phyloP scores from a whole-genome alignment of 305 asterid species.

The Stenogyne calaminthoides region DNA sequence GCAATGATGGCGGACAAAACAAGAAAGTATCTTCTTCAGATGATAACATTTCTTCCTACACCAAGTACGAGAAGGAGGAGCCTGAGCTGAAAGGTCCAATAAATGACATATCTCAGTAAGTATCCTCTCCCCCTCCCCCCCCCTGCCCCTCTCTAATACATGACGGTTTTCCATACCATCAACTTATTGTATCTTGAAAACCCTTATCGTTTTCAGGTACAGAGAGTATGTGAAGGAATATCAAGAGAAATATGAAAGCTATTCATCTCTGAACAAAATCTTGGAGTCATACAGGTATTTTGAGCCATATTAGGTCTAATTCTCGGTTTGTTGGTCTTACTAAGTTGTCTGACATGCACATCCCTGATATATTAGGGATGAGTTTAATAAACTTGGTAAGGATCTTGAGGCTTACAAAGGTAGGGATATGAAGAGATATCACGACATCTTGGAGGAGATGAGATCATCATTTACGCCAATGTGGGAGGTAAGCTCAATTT shows the following conservation, averaged over 20 bases:
- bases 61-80: conserved; percentile 83
- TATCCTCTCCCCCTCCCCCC: conserved; percentile 22
- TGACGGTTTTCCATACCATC: conserved; percentile 23
- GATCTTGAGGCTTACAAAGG: conserved; percentile 75
- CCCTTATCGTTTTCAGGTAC: conserved; percentile 53
- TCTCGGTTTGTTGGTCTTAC: conserved; percentile 23
- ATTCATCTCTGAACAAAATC: conserved; percentile 62
- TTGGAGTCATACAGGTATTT: conserved; percentile 85
- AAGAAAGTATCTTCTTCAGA: conserved; percentile 68
- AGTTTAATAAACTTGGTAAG: conserved; percentile 67
- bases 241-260: conserved; percentile 77
- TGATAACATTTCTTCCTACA: conserved; percentile 60
- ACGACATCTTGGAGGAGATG: conserved; percentile 63
- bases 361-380: conserved; percentile 48
- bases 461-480: conserved; percentile 68
- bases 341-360: conserved; percentile 31
- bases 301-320: conserved; percentile 25
- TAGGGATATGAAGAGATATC: conserved; percentile 61
- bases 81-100: conserved; percentile 88
- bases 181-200: conserved; percentile 17
- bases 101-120: conserved; percentile 80
- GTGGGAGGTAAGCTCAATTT: conserved; percentile 65
- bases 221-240: conserved; percentile 84
- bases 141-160: not conserved
- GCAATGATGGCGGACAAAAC: conserved; percentile 53